Base-by-base conservation (phyloP, 495 filamentous ascomycete species). In the Aspergillus homomorphus region DNA sequence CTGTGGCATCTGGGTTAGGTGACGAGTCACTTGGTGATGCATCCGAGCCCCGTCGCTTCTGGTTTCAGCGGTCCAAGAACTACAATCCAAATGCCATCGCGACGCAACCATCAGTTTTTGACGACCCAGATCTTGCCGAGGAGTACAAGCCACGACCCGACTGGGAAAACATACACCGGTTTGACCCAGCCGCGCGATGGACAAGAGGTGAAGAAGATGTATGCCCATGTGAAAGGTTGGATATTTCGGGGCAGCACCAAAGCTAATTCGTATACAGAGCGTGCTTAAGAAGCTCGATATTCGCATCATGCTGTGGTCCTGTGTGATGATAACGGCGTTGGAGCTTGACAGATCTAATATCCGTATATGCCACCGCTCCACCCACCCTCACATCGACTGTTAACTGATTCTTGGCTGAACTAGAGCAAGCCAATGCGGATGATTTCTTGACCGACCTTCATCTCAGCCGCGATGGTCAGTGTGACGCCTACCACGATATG, bases 221-320 rank as follows among this genome's bases (percentile, higher is more conserved):
- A 50, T 23, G 54, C 43, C 16, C 8, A 14, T 20, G 23, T 19
- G 10, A 14, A 12, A 19, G 14, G 5, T 22, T 3, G 7, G 18
- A 30, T 7, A 5, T 2, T 26, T n/a, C n/a, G 12, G 33, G 33
- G 1, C 18, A 22, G 20, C 38, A 19, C 18, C 19, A 15, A 20
- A 26, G 0, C 30, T 50, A 21, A 54, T 10, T 26, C 20, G 15
- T 6, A 12, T 28, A 7, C 22, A 61, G 54, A 56, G 46, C 14
- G 33, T 69, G 24, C 49, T 69, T 2, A 62, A 70, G 3, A 78
- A 77, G 53, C 69, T 82, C 43, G 82, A 85, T 60, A 42, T 68
- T 18, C 72, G 73, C 10, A 79, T 90, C 14, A 79, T 81, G 58
- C 51, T 77, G 2, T 80, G 80, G 76, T 77, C 80, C 7, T 90